phyloP scores from a whole-genome alignment of 352 stramenopile species.

The Phytophthora meadii region DNA sequence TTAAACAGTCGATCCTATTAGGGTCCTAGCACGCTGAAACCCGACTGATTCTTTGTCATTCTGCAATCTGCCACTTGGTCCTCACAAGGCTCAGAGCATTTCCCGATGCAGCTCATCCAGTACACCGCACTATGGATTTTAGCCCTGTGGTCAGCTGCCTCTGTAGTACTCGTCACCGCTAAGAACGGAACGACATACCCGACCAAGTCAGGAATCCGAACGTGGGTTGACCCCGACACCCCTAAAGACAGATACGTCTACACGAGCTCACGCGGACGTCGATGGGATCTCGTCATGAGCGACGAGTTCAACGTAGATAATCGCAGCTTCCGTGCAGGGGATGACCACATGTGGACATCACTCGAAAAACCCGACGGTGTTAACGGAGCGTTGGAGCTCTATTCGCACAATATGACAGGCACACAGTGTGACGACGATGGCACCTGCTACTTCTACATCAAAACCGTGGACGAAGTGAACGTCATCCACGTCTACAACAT shows the following conservation, averaged over 20 bases:
- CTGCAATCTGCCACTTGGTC: conserved; percentile 22
- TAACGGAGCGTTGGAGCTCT: conserved; percentile 91
- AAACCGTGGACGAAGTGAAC: conserved; percentile 47
- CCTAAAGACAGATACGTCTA: conserved; percentile 45
- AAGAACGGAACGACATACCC: conserved; percentile 39
- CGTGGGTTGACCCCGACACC: conserved; percentile 64
- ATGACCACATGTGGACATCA: conserved; percentile 93
- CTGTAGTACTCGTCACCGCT: conserved; percentile 7
- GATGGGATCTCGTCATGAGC: conserved; percentile 71
- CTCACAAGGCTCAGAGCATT: conserved; percentile 5
- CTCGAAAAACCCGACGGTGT: conserved; percentile 64
- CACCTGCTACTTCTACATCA: conserved; percentile 54
- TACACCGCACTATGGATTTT: conserved; percentile 14
- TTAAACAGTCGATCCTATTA: conserved; percentile 14
- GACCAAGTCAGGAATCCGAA: conserved; percentile 53
- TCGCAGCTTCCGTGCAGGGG: conserved; percentile 79
- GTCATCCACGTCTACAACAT: conserved; percentile 67
- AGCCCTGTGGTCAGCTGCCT: conserved; percentile 13
- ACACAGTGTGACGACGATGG: conserved; percentile 54
- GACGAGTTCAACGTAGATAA: conserved; percentile 74
- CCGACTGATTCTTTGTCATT: conserved; percentile 9
- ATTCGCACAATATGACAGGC: conserved; percentile 84
- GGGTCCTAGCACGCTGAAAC: too few relatives aligned
- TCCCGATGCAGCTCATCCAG: conserved; percentile 14
- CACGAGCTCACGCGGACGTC: conserved; percentile 51